Evolutionary conservation across 176 grass and related monocot species (phyloP).

Genomic region (Cocos nucifera): DNA sequence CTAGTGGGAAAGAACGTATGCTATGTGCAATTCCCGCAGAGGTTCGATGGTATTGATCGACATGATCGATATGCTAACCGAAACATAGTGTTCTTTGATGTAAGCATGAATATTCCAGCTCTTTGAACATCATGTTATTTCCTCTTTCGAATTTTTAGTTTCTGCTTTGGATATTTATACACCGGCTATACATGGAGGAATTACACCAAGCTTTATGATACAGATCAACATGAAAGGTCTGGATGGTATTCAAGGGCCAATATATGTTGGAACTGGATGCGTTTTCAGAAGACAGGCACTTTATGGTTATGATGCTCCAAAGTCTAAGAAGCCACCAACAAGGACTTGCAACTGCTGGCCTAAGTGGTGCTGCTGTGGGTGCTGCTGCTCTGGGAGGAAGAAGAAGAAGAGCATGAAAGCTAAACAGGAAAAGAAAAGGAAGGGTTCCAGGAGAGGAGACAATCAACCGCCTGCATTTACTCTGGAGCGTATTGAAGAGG

Average conservation of each 20-base stretch:
- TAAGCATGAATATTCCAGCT: conserved; percentile 35
- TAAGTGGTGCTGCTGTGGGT: conserved; percentile 62
- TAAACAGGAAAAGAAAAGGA: conserved; percentile 62
- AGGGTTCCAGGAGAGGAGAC: conserved; percentile 43
- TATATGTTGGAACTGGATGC: conserved; percentile 93
- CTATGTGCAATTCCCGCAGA: conserved; percentile 89
- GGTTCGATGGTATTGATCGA: conserved; percentile 84
- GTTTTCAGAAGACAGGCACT: conserved; percentile 71
- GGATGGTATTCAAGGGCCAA: conserved; percentile 95
- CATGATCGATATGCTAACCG: conserved; percentile 91
- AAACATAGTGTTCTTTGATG: conserved; percentile 86
- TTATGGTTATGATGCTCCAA: conserved; percentile 82
- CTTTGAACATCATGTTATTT: neutral
- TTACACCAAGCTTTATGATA: conserved; percentile 4
- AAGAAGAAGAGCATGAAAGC: conserved; percentile 67
- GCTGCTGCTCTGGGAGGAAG: conserved; percentile 39
- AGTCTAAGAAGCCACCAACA: conserved; percentile 70
- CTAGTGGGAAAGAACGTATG: conserved; percentile 80
- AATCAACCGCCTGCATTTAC: conserved; percentile 56
- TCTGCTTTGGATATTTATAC: neutral
- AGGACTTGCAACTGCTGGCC: conserved; percentile 91
- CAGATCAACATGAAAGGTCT: conserved; percentile 99
- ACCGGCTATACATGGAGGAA: no score
- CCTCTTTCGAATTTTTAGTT: neutral
- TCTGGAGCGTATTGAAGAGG: conserved; percentile 53